Evolutionary conservation across 2,329 filamentous ascomycete species (phyloP), one percentile per base, ranked within the genome.

Genomic region (Dactylella cylindrospora): DNA sequence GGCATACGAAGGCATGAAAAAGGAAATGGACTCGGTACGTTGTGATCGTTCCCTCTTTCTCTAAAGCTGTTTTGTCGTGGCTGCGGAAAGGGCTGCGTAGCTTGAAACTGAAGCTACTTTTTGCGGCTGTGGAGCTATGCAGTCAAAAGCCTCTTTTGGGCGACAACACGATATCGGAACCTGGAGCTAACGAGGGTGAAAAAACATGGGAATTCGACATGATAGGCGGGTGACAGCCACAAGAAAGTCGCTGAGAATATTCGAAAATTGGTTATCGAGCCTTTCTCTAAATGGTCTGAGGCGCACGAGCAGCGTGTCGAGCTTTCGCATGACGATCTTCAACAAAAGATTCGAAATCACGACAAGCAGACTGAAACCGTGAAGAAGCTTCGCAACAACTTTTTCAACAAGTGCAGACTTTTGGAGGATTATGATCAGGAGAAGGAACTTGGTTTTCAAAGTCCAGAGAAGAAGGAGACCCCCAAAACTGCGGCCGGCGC

Each of bases 351-450:
- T 74, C 96, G 95, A 77, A 81, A 87, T 64, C 90, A 97, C 73
- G 89, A 95, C 72, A 88, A 87, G 67, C 94, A 98, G 74, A 85
- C 86, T 57, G 93, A 98, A 65, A 74, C 81, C 15, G 89, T 95
- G 64, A 89, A 90, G 79, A 97, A 97, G 76, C 81, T 96, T 68
- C 84, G 93, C 66, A 95, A 88, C 73, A 87, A 88, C 69, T 98
- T 98, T 75, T 97, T 97, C 80, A 98, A 97, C 78, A 98, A 97
- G 76, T 98, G 93, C 73, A 85, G 94, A 43, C 78, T 96, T 65
- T 86, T 97, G 5, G 94, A 98, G 72, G 93, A 98, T 71, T 76
- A 97, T 62, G 93, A 98, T 73, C 93, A 98, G 74, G 94, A 98
- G 77, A 95, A 96, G 73, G 97, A 98, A 75, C 80, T 98, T 51